phyloP scores from a whole-genome alignment of 2,329 filamentous ascomycete species.

The Ceratocystis ficicola region DNA sequence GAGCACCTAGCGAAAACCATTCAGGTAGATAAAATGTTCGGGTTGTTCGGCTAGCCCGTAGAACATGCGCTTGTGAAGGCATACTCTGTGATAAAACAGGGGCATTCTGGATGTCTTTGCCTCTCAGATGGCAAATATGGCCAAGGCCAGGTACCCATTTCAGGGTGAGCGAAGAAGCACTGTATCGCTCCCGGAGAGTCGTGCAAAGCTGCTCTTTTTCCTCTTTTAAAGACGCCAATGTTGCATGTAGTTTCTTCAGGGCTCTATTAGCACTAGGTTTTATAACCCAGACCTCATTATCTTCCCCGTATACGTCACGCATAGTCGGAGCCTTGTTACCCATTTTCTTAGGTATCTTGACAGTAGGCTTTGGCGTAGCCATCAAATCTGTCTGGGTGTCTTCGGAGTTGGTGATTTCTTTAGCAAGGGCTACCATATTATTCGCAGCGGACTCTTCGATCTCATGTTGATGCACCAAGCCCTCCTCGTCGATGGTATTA shows the following conservation, averaged over 20 bases:
- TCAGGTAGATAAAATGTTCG: constrained; percentile 70
- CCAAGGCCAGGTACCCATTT: constrained; percentile 80
- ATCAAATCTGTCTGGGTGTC: constrained; percentile 46
- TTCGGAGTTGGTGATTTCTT: constrained; percentile 56
- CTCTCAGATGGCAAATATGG: constrained; percentile 82
- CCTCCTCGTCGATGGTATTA: constrained; percentile 82
- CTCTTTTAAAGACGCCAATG: constrained; percentile 47
- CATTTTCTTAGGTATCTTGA: constrained; percentile 31
- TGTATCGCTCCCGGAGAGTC: constrained; percentile 48
- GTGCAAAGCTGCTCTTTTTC: constrained; percentile 51
- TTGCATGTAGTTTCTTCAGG: constrained; percentile 54
- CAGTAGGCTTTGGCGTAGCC: constrained; percentile 39
- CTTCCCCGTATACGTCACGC: constrained; percentile 47
- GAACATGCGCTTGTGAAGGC: constrained; percentile 32
- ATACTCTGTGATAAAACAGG: constrained; percentile 19
- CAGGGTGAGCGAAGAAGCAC: constrained; percentile 56
- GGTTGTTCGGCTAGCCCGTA: constrained; percentile 73
- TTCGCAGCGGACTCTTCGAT: constrained; percentile 60
- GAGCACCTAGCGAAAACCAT: constrained; percentile 71
- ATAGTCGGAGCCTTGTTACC: constrained; percentile 33
- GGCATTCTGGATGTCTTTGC: constrained; percentile 49
- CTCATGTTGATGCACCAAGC: constrained; percentile 58
- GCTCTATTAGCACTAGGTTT: constrained; percentile 53
- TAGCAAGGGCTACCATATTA: constrained; percentile 59
- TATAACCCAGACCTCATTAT: constrained; percentile 53